These are phyloP conservation scores for Allium fistulosum DNA, from an alignment of 106 monocot species.

Conservation along the genomic window DNA sequence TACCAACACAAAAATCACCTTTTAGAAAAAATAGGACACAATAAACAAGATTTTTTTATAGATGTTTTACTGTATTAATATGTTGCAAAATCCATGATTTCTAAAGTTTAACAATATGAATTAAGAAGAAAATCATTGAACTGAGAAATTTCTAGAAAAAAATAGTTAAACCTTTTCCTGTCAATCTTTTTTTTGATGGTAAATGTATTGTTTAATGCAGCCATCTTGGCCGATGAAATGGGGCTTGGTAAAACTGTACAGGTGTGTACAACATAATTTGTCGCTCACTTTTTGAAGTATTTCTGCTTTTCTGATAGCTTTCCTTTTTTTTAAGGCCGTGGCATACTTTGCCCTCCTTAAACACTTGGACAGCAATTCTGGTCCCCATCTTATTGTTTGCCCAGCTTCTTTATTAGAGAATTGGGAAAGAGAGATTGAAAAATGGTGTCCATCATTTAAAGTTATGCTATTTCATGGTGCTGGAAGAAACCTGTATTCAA, in stretches of 20 bases:
- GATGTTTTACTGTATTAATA: not conserved
- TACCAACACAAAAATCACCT: too few species aligned
- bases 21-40: too few species aligned
- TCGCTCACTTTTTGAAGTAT: too few species aligned
- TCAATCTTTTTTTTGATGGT: not conserved
- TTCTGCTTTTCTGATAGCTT: not conserved
- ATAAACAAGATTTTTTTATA: not conserved
- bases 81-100: too few species aligned
- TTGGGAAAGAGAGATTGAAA: slow-evolving; percentile 92
- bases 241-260: slow-evolving; percentile 98
- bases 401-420: slow-evolving; percentile 97
- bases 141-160: not conserved
- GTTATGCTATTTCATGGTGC: slow-evolving; percentile 89
- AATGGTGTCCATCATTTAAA: slow-evolving; percentile 92
- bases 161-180: not conserved
- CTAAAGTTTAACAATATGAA: too few species aligned
- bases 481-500: slow-evolving; percentile 75
- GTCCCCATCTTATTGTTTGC: slow-evolving; percentile 95
- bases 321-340: slow-evolving; percentile 51
- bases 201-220: slow-evolving; percentile 33
- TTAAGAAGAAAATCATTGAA: too few species aligned
- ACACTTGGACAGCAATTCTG: slow-evolving; percentile 79
- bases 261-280: slow-evolving; percentile 26
- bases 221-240: slow-evolving; percentile 99
- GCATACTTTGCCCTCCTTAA: slow-evolving; percentile 82